Evolutionary conservation across 192 early-diverging fungal genomes (phyloP), one percentile per base, ranked within the genome.

Genomic region (Backusella westeae): DNA sequence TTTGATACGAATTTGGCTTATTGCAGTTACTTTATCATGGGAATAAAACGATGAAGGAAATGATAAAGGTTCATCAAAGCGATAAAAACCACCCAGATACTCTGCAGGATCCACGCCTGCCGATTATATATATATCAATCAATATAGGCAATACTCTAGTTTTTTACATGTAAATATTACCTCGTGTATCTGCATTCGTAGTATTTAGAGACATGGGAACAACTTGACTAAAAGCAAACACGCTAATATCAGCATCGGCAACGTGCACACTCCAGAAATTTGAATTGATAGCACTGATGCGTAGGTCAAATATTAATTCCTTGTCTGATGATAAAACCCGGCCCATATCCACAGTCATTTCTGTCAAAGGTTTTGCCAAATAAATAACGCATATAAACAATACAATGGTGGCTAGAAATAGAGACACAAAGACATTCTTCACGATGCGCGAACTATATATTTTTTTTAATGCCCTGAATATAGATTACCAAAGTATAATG

Each of bases 271-370:
- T 85, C 82, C 87, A 88, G 36, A 87, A 82, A 59, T 89, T 90
- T 8, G 79, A 84, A 72, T 92, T 92, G 21, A 82, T 81, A 1
- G 86, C 84, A 49, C 83, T 78, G 4, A 92, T 77, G 73, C 88
- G 86, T 53, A 92, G 73, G 63, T 91, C 88, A 67, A 92, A 92
- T 17, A 92, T 84, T 19, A 92, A 80, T 77, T 90, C 90, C 70
- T 90, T 90, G 36, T 92, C 89, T 7, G 91, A 85, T 19, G 91
- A 89, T 56, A 92, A 76, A 5, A 92, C 87, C 56, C 88, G 83
- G 29, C 86, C 79, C 67, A 91, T 84, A 2, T 78, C 81, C 19
- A 84, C 84, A 17, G 39, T 35, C 34, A 76, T 39, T 21, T 73
- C 66, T 26, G 35, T 36, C 6, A 80, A 52, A 34, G 78, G 78